Evolutionary conservation across 768 basidiomycete species (phyloP).

Genomic region (Dioszegia crocea): DNA sequence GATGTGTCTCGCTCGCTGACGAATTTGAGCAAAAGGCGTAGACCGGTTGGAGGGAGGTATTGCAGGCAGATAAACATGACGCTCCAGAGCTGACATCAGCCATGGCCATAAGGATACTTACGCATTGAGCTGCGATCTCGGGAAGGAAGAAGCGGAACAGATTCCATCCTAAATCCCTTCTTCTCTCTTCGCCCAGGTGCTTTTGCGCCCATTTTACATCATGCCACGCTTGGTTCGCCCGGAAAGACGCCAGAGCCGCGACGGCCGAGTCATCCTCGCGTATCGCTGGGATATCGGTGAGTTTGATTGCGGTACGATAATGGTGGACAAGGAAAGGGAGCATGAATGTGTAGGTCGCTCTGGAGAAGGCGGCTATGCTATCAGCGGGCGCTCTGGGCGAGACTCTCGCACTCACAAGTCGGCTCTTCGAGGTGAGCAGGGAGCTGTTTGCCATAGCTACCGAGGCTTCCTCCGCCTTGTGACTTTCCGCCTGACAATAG

Average conservation of each 20-base stretch:
- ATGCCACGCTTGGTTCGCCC: slow-evolving; percentile 27
- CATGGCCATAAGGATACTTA: slow-evolving; percentile 14
- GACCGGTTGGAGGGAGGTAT: slow-evolving; percentile 50
- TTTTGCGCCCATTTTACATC: slow-evolving; percentile 24
- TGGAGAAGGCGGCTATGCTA: slow-evolving; percentile 32
- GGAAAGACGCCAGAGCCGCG: slow-evolving; percentile 32
- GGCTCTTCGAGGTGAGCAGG: slow-evolving; percentile 40
- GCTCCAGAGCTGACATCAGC: slow-evolving; percentile 28
- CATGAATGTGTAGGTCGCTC: slow-evolving; percentile 41
- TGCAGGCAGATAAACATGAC: slow-evolving; percentile 44
- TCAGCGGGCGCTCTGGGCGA: not conserved
- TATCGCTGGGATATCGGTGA: slow-evolving; percentile 43
- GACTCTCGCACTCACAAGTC: slow-evolving; percentile 23
- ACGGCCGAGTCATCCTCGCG: slow-evolving; percentile 45
- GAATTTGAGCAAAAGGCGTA: slow-evolving; percentile 49
- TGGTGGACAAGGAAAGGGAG: slow-evolving; percentile 42
- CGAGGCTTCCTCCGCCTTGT: slow-evolving; percentile 35
- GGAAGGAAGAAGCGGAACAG: slow-evolving; percentile 37
- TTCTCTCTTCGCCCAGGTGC: slow-evolving; percentile 21
- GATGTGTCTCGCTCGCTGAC: slow-evolving; percentile 43
- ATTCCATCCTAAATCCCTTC: slow-evolving; percentile 30
- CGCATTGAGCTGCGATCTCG: slow-evolving; percentile 28
- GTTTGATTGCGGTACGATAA: slow-evolving; percentile 30
- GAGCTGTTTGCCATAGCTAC: slow-evolving; percentile 25
- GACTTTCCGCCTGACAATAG: slow-evolving; percentile 30